phyloP scores from a whole-genome alignment of 192 early-diverging fungal species.

The Podila verticillata region DNA sequence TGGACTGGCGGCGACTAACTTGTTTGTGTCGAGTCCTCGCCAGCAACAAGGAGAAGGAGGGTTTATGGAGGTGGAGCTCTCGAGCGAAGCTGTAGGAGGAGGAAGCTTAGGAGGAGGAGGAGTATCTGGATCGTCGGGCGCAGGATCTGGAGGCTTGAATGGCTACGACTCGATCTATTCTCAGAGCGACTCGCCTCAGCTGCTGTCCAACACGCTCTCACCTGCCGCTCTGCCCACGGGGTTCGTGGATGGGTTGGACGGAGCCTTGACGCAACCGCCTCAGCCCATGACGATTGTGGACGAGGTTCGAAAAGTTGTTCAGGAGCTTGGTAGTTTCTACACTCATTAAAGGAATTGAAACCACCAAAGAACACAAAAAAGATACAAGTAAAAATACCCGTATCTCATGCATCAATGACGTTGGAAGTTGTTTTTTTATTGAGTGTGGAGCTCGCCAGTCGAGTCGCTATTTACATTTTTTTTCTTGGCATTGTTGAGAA shows the following conservation, averaged over 20 bases:
- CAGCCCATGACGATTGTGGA: conserved; percentile 46
- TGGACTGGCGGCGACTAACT: conserved; percentile 29
- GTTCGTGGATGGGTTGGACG: not conserved
- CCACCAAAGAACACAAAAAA: not conserved
- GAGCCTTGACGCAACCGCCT: not conserved
- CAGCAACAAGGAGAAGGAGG: conserved; percentile 6
- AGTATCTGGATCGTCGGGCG: not conserved
- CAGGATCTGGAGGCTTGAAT: not conserved
- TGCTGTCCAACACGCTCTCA: not conserved
- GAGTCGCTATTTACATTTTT: too few relatives aligned
- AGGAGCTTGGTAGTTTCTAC: conserved; percentile 42
- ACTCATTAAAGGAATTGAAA: conserved; percentile 17
- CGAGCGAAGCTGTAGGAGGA: not conserved
- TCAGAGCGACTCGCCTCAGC: conserved; percentile 27
- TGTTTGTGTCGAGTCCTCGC: conserved; percentile 47
- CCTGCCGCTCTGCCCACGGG: not conserved
- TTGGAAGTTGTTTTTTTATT: too few relatives aligned
- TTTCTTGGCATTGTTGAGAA: too few relatives aligned
- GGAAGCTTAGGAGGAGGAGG: not conserved
- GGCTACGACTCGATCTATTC: conserved; percentile 21
- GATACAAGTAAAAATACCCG: not conserved
- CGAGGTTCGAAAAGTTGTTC: conserved; percentile 39
- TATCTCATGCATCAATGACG: not conserved
- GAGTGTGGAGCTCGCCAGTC: too few relatives aligned
- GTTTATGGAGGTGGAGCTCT: conserved; percentile 38